Evolutionary conservation across 495 filamentous ascomycete genomes (phyloP), one percentile per base, ranked within the genome.

Genomic region (Tuber indicum): DNA sequence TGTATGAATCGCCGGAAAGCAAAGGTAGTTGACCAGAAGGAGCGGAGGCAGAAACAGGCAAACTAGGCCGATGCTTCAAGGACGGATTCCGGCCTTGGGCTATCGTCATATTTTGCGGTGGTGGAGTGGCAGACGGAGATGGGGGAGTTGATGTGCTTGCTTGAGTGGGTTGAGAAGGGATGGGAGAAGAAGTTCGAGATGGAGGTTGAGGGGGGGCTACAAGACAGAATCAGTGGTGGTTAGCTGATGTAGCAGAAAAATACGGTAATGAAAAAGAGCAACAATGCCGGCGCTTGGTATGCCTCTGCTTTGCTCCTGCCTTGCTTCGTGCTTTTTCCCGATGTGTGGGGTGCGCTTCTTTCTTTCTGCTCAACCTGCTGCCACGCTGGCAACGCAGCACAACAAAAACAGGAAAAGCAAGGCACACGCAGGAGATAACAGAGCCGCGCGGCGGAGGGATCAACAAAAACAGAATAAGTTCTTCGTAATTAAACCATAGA

Each of bases 11-110:
- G 62, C 83, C 82, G 43, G 85, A 78, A 52, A 86, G 84, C 17
- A 86, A 77, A 52, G 84, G 86, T 16, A 87, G 82, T 74, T 84
- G 84, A 23, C 86, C 83, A 43, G 83, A 75, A 43, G 86, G 86
- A n/a, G 84, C 86, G 72, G 84, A 86, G 66, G 80, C 79, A 39
- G 84, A 85, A 44, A 47, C 58, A 49, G 77, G 74, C 62, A 83
- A 72, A 52, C 73, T 72, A 44, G 82, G 82, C 44, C 82, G 81
- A 74, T 70, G 82, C 73, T 76, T 83, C 42, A 79, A 52, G 70
- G 82, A 79, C 76, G 78, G 78, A 58, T 78, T 73, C 75, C 81
- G 81, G 72, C 74, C 81, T 12, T 75, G 73, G 75, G 81, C 81
- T 74, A 82, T 70, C 23, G 81, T 82, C 81, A 82, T 82, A 74